Evolutionary conservation across 768 basidiomycete genomes (phyloP), one percentile per base, ranked within the genome.

Genomic region (Lenzites betulinus): DNA sequence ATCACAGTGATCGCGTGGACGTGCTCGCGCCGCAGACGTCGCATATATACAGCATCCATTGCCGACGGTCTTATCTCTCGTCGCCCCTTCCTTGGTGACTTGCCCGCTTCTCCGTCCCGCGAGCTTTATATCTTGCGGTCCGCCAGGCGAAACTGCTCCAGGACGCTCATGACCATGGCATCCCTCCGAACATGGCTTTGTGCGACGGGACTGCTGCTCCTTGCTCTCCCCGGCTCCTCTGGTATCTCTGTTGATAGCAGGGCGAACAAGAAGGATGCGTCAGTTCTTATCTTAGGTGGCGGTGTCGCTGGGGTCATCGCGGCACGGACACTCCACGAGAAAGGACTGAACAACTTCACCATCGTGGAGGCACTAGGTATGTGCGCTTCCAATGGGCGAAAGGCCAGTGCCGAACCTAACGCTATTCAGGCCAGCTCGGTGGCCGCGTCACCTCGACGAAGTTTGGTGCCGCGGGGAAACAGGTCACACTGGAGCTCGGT

Each of bases 301-400:
- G 86, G 87, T 6, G 80, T 87, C 38, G 70, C 87, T 0, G 87
- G 87, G 4, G 72, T 87, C 28, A 83, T 84, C 33, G 85, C 86
- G 6, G 87, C 87, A 5, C 80, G 83, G 15, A 81, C 83, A 0
- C 73, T 87, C 12, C 77, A 83, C 28, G 69, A 79, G 51, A 71
- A 78, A 16, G 83, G 82, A 3, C 78, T 86, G 59, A 65, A 77
- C n/a, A 74, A 86, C 66, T 86, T 85, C 65, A 65, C 82, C 49
- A 77, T 88, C 38, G 70, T 88, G 20, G 86, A 88, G 49, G 86
- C 78, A 2, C 75, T 78, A 23, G 60, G 64, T 65, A 25, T 42
- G 44, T 47, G 22, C 7, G 8, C 18, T 1, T 18, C 33, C 9
- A 33, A 33, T 33, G 30, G 30, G 6, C 30, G 30, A 33, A 33